Percentiles rank a stretch among this genome's conserved stretches.
phyloP scores from a whole-genome alignment of 2,329 filamentous ascomycete species.

The Clarireedia paspali region DNA sequence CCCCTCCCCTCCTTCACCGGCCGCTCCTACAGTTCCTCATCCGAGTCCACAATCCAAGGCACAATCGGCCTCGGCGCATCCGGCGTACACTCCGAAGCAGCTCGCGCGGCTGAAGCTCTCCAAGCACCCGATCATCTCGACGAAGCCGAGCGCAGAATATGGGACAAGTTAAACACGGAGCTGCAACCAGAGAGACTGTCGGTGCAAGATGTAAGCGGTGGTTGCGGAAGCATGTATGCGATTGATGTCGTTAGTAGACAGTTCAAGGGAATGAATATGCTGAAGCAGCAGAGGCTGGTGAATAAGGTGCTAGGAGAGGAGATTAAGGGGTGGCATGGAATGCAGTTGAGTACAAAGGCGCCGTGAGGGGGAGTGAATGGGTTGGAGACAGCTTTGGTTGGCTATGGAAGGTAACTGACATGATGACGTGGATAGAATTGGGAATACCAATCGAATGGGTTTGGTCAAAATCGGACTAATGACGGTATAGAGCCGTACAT shows the following conservation, averaged over 20 bases:
- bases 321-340: constrained; percentile 75
- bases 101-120: background rate
- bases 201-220: constrained; percentile 72
- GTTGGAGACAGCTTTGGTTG: background rate
- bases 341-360: constrained; percentile 67
- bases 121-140: constrained; percentile 5
- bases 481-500: background rate
- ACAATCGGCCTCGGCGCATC: background rate
- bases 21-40: constrained; percentile 1
- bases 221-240: constrained; percentile 82
- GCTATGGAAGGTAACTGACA: background rate
- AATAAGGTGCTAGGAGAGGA: constrained; percentile 67
- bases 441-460: background rate
- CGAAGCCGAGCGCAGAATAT: constrained; percentile 3
- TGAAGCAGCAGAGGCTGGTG: constrained; percentile 79
- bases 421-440: background rate
- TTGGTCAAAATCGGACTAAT: background rate
- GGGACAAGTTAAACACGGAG: constrained; percentile 23
- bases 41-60: background rate
- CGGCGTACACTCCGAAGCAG: background rate
- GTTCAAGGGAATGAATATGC: constrained; percentile 63
- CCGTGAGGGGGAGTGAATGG: constrained; percentile 9
- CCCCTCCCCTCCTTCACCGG: background rate
- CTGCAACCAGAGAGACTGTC: constrained; percentile 28
- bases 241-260: constrained; percentile 66